Base-by-base conservation (phyloP, 768 basidiomycete species). In the Trametopsis cervina region DNA sequence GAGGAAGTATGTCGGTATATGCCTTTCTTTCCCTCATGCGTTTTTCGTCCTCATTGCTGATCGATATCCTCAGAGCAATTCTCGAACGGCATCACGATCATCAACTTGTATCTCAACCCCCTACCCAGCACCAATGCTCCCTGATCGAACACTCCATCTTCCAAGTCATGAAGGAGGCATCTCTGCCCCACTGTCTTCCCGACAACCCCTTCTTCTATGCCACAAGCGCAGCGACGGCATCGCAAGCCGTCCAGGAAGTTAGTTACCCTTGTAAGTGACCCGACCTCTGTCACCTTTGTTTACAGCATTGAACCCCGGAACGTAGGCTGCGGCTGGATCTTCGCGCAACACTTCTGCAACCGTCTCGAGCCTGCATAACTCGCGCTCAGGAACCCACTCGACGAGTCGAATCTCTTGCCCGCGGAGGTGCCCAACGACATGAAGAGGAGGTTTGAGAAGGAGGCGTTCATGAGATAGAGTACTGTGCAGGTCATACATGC, bases 291-390 rank as follows among this genome's bases (percentile, higher is more conserved):
- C 22, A 4, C 46, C 44, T 15, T 20, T 35, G 2, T 29, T 21
- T 9, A 3, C 42, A 15, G 42, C 23, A 11, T 42, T 2, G 33
- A 21, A 11, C 13, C 42, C 13, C 33, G 20, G 2, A 17, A 20
- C 22, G 9, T 37, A 84, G 94, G 98, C 64, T 91, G 82, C 56
- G 96, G 91, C 24, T 98, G 94, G 94, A 81, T 98, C 58, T 98
- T 99, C 61, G 92, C 94, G 3, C 94, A 96, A 65, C 93, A 97
- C 64, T 97, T 97, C 70, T 94, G 91, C 65, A 97, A 96, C 67
- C 83, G 94, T 23, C 80, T 99, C 22, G 95, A 95, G 21, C 72
- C 85, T 4, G 81, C 93, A 11, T 99, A 98, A 65, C 76, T 94
- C 41, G 85, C 88, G 39, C 78, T 99, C 53, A 89, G 81, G 72